A percentile compares a stretch with the other conserved stretches of the same genome.
phyloP scores from a whole-genome alignment of 169 alveolate species.

The Cryptosporidium bovis region DNA sequence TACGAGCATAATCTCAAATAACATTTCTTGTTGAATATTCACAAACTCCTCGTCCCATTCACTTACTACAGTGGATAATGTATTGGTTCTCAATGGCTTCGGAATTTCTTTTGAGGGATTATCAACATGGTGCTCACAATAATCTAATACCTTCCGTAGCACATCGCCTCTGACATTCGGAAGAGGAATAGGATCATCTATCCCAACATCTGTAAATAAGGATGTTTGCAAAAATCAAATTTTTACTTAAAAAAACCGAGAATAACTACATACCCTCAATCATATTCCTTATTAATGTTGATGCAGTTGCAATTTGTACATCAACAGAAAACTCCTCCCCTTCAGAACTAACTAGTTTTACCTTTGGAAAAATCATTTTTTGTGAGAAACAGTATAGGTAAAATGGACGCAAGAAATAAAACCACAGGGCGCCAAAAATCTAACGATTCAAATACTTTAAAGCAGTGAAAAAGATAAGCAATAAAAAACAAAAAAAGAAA shows the following conservation, averaged over 20 bases:
- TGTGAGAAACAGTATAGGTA: not conserved
- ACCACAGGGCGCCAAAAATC: not conserved
- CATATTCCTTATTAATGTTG: constrained; percentile 89
- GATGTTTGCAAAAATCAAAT: constrained; percentile 1
- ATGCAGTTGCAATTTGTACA: constrained; percentile 86
- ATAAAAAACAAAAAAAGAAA: not conserved
- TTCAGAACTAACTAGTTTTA: constrained; percentile 87
- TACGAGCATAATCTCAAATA: constrained; percentile 91
- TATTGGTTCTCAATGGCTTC: constrained; percentile 90
- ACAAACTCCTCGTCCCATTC: constrained; percentile 94
- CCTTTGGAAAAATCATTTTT: constrained; percentile 77
- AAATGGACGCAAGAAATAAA: not conserved
- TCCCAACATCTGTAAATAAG: constrained; percentile 84
- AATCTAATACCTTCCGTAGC: constrained; percentile 90
- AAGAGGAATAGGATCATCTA: constrained; percentile 92
- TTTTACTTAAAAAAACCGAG: not conserved
- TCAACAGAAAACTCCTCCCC: constrained; percentile 91
- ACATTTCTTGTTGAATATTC: constrained; percentile 90
- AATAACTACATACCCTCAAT: constrained; percentile 84
- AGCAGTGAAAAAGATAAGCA: not conserved
- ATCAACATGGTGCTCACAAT: constrained; percentile 90
- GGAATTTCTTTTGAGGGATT: constrained; percentile 94
- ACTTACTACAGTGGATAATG: constrained; percentile 88
- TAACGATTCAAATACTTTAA: not conserved
- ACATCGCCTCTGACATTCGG: constrained; percentile 90